These are phyloP conservation scores for Ophiosphaerella narmari DNA, from an alignment of 2,329 filamentous ascomycete genomes.

Conservation along the genomic window DNA sequence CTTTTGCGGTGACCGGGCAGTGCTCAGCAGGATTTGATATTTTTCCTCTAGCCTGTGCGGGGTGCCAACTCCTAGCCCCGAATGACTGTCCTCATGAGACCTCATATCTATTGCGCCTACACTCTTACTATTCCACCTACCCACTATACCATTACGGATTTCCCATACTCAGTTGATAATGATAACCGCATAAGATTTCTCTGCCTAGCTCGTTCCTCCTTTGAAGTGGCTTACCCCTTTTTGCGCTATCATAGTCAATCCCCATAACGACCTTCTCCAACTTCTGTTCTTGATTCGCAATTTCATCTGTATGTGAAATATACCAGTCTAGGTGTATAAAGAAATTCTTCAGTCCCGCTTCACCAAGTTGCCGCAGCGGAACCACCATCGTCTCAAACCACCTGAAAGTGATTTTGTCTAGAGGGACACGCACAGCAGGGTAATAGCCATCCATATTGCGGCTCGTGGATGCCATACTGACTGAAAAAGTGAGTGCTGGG, in stretches of 20 bases:
- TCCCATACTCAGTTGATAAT: no score
- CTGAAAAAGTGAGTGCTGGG: conserved; percentile 7
- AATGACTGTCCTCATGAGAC: no score
- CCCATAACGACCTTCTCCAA: conserved; percentile 6
- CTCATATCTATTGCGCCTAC: no score
- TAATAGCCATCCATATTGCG: no score
- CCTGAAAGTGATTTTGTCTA: background rate
- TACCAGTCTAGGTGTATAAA: conserved; percentile 5
- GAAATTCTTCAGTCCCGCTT: conserved; percentile 9
- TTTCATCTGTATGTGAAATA: background rate
- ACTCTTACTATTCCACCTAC: no score
- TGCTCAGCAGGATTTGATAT: no score
- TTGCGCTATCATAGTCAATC: conserved; percentile 1
- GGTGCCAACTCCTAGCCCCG: no score
- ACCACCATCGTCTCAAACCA: conserved; percentile 5
- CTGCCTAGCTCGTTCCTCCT: no score
- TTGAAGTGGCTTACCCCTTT: conserved; percentile 1
- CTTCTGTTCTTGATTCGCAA: background rate
- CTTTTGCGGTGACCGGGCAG: no score
- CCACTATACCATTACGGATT: no score
- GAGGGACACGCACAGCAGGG: background rate
- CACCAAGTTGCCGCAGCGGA: conserved; percentile 2
- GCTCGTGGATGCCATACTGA: conserved; percentile 6
- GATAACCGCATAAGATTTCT: no score
- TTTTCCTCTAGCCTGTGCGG: no score